Evolutionary conservation across 148 eudicot genomes (phyloP), one percentile per base, ranked within the genome.

Genomic region (Rhododendron henanense): DNA sequence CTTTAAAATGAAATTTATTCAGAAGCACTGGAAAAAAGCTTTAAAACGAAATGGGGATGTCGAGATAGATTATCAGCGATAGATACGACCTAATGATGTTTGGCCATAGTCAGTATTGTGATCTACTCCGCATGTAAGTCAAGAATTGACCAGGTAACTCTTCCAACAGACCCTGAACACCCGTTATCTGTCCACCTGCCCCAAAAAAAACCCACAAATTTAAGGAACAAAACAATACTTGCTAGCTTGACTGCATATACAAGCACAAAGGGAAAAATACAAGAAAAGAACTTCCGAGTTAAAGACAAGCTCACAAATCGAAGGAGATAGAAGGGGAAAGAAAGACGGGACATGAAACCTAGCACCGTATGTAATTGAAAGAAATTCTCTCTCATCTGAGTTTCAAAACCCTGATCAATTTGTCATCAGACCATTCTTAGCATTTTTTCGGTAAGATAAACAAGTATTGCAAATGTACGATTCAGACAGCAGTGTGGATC

Each of bases 81-180:
- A 35, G 37, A 35, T 35, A 35, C 37, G 37, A 35, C 37, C 37
- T 35, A 35, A 35, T 35, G 2, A 35, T 35, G 37, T 35, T 35
- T 35, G 37, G 37, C 37, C 37, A 35, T 35, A 35, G 37, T 35
- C 37, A 35, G 37, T 35, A 35, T 35, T 35, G 37, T 35, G 37
- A 35, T 74, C 78, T 37, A 18, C 78, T 74, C 78, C 78, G 21
- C 78, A 74, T 74, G 78, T 37, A 74, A 74, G 78, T 74, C 78
- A 74, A 15, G 78, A 74, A 74, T 47, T 74, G 78, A 74, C 45
- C 45, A 74, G 78, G 78, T 33, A 74, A 33, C 78, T 74, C 78
- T 74, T 74, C 78, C 78, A 74, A 74, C 47, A 74, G 78, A 33
- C 44, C 41, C 78, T 74, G 78, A 16, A 74, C 78, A 74, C 35